Evolutionary conservation across 129 eudicot genomes (phyloP).

Genomic region (Helianthus annuus): HanXRQr2.0-SUNRISE NC_035448.2:110706133-110706632

Average conservation of each 20-base stretch:
- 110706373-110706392: too few relatives aligned
- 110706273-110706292: background rate
- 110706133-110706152: constrained; percentile 40
- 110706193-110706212: background rate
- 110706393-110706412: background rate
- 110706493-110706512: constrained; percentile 94
- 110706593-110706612: background rate
- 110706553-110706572: constrained; percentile 3
- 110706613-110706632: constrained; percentile 4
- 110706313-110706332: background rate
- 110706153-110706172: constrained; percentile 3
- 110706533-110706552: constrained; percentile 35
- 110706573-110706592: background rate
- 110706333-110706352: background rate
- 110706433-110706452: constrained; percentile 95
- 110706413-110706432: constrained; percentile 64
- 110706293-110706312: background rate
- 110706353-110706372: too few relatives aligned
- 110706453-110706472: constrained; percentile 98
- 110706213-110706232: background rate
- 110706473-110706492: constrained; percentile 99
- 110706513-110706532: constrained; percentile 99
- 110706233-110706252: background rate
- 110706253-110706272: background rate
- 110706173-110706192: background rate